These are phyloP conservation scores for Dactylonectria estremocensis DNA, from an alignment of 2,329 filamentous ascomycete species.

Conservation along the genomic window DNA sequence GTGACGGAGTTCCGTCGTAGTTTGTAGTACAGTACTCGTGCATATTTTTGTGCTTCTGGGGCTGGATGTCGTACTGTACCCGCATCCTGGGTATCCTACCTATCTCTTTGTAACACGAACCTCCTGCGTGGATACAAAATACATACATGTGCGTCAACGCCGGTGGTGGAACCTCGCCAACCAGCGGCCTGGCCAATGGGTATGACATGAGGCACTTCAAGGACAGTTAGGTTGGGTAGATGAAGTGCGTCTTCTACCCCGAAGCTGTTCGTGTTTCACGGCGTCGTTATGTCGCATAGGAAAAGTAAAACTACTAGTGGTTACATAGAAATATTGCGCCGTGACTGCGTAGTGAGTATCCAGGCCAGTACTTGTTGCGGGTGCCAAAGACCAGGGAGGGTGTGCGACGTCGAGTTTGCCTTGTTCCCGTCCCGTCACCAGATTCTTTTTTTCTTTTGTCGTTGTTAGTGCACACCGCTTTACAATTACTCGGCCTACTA, in stretches of 20 bases:
- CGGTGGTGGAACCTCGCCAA: constrained; percentile 18
- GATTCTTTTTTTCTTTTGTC: constrained; percentile 15
- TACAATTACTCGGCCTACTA: background rate
- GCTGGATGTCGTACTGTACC: background rate
- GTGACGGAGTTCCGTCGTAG: background rate
- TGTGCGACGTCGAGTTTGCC: constrained; percentile 30
- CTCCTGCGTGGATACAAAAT: background rate
- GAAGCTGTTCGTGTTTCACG: background rate
- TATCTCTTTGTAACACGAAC: background rate
- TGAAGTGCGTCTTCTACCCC: background rate
- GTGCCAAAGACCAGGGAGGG: constrained; percentile 10
- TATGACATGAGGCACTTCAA: background rate
- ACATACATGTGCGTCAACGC: background rate
- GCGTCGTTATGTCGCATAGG: background rate
- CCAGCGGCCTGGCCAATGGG: background rate
- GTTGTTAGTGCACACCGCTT: background rate
- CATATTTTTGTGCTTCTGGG: constrained; percentile 27
- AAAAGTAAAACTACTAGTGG: background rate
- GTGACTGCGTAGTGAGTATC: background rate
- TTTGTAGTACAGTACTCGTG: constrained; percentile 37
- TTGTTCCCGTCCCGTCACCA: constrained; percentile 24
- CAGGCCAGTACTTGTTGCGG: background rate
- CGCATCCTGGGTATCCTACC: background rate
- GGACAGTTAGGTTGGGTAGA: background rate
- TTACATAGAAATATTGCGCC: no score